phyloP scores from a whole-genome alignment of 2,329 filamentous ascomycete genomes.

The Orbilia javanica region DNA sequence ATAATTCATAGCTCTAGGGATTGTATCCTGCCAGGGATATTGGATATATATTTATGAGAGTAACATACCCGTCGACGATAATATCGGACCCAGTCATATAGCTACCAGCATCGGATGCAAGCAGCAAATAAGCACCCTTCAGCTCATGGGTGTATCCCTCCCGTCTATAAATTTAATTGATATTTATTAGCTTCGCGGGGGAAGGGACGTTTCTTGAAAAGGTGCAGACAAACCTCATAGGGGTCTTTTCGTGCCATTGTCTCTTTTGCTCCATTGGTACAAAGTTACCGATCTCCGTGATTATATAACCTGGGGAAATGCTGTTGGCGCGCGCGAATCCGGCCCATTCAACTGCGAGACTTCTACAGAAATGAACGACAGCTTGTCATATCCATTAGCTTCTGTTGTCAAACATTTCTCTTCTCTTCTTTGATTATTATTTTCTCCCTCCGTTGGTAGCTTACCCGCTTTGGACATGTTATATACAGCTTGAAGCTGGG shows the following conservation, averaged over 20 bases:
- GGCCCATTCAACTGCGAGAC: constrained; percentile 81
- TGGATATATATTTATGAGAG: too few relatives aligned
- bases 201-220: neutral
- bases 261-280: constrained; percentile 75
- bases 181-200: neutral
- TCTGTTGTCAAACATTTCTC: constrained; percentile 16
- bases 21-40: too few relatives aligned
- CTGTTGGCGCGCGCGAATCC: constrained; percentile 80
- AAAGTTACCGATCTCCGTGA: constrained; percentile 78
- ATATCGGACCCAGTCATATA: constrained; percentile 83
- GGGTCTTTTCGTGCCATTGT: constrained; percentile 82
- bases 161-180: constrained; percentile 66
- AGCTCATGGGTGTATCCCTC: constrained; percentile 80
- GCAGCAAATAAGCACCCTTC: constrained; percentile 84
- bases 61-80: constrained; percentile 75
- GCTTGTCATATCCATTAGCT: constrained; percentile 59
- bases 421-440: constrained; percentile 62
- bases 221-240: constrained; percentile 73
- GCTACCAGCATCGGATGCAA: constrained; percentile 83
- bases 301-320: constrained; percentile 81
- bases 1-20: neutral
- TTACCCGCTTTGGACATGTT: constrained; percentile 78
- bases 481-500: constrained; percentile 79
- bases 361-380: constrained; percentile 71
- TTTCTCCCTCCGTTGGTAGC: too few relatives aligned